Conservation (phyloP, 2,329 filamentous ascomycete species). For the Talaromyces sp. region DNA sequence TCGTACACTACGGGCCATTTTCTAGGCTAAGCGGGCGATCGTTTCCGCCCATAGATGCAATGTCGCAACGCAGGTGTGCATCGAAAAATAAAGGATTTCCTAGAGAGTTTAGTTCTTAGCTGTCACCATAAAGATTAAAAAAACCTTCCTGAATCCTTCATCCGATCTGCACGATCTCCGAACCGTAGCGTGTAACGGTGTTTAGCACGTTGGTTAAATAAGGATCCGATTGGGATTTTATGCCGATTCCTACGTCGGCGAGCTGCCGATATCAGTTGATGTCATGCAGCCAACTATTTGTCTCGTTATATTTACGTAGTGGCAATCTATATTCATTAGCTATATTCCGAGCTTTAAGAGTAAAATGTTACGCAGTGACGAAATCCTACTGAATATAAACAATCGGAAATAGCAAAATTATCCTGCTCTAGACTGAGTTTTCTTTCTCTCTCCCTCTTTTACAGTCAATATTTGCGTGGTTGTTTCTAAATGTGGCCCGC, state of each 20-base stretch:
- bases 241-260: not conserved
- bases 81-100: not conserved
- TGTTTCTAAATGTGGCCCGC: not conserved
- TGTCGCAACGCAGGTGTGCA: not conserved
- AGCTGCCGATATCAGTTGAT: not conserved
- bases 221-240: not conserved
- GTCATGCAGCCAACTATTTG: not conserved
- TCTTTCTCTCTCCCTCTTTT: too few relatives aligned
- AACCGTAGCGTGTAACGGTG: not conserved
- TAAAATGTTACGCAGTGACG: not conserved
- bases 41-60: not conserved
- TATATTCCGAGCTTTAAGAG: not conserved
- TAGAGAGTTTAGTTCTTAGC: not conserved
- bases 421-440: not conserved
- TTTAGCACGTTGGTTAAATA: not conserved
- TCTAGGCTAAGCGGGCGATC: not conserved
- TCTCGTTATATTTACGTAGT: not conserved
- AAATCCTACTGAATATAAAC: not conserved
- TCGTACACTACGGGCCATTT: not conserved
- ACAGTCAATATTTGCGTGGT: not conserved
- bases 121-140: not conserved
- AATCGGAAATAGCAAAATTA: not conserved
- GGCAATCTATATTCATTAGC: too few relatives aligned
- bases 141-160: not conserved
- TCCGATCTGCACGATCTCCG: not conserved